Conservation (phyloP, 1,139 yeast species). For the Nakaseomyces uthaithaninus region DNA sequence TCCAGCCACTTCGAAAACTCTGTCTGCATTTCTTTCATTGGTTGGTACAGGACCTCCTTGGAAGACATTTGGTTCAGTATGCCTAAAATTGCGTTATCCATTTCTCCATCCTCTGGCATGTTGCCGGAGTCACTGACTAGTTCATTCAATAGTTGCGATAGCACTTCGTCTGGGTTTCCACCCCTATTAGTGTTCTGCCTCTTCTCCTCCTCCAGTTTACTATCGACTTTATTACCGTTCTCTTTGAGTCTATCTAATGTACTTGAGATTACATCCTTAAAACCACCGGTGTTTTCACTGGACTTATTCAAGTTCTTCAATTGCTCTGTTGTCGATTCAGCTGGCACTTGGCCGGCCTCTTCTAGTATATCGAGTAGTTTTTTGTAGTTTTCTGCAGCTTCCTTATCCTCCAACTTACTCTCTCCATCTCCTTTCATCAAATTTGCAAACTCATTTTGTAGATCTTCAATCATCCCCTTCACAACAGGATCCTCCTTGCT, state of each 20-base stretch:
- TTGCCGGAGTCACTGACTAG: constrained; percentile 37
- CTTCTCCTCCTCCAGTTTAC: constrained; percentile 43
- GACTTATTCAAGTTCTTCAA: constrained; percentile 38
- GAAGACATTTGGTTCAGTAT: constrained; percentile 80
- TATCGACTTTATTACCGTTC: constrained; percentile 60
- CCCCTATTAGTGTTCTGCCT: constrained; percentile 17
- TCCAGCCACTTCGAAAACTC: constrained; percentile 44
- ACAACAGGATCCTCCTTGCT: constrained; percentile 18
- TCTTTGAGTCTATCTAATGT: constrained; percentile 72
- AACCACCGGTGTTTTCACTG: constrained; percentile 31
- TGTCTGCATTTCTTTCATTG: constrained; percentile 69
- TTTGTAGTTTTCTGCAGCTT: constrained; percentile 42
- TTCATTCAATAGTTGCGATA: constrained; percentile 44
- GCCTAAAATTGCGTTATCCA: constrained; percentile 56
- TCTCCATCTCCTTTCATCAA: constrained; percentile 22
- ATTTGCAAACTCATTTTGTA: constrained; percentile 24
- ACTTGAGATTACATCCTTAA: constrained; percentile 70
- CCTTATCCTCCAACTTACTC: constrained; percentile 28
- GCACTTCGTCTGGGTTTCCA: constrained; percentile 45
- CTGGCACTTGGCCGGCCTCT: constrained; percentile 46
- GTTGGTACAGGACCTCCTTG: constrained; percentile 81
- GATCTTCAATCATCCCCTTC: constrained; percentile 22
- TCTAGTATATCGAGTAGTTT: constrained; percentile 49
- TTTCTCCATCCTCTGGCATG: constrained; percentile 45
- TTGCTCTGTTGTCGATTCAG: constrained; percentile 43